Evolutionary conservation across 345 rosid species (phyloP).

Genomic region (Acer saccharum): DNA sequence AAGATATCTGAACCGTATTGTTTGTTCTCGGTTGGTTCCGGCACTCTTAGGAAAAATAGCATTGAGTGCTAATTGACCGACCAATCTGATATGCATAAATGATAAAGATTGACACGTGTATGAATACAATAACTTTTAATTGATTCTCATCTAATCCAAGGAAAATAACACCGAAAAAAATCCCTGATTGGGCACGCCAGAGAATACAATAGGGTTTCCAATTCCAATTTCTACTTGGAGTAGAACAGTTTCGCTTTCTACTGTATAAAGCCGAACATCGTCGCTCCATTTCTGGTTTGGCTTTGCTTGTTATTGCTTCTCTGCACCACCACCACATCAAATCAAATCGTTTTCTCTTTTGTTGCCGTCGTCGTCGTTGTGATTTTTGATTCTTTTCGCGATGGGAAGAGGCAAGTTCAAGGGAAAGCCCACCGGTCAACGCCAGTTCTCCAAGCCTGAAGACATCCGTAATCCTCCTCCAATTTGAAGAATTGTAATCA

Average conservation of each 20-base stretch:
- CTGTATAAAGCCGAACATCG: not conserved
- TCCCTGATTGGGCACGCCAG: not conserved
- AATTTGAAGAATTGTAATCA: not conserved
- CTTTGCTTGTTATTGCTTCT: not conserved
- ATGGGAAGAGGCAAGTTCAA: slow-evolving; percentile 74
- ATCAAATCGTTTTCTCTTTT: not conserved
- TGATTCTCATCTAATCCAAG: too few relatives aligned
- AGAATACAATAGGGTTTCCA: not conserved
- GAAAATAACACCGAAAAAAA: not conserved
- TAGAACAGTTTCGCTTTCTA: not conserved
- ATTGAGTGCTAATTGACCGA: too few relatives aligned
- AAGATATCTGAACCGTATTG: too few relatives aligned
- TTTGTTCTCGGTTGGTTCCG: too few relatives aligned
- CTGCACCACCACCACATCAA: not conserved
- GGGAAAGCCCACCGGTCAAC: slow-evolving; percentile 70
- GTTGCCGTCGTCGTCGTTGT: too few relatives aligned
- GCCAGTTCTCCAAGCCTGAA: slow-evolving; percentile 62
- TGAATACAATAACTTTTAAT: not conserved
- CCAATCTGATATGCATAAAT: too few relatives aligned
- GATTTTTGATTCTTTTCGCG: not conserved
- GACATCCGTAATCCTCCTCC: slow-evolving; percentile 41
- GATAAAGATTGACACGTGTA: not conserved
- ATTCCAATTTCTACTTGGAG: not conserved
- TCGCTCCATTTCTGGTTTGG: not conserved
- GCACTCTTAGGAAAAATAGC: too few relatives aligned